These are phyloP conservation scores for Trichoderma sp. DNA, from an alignment of 2,329 filamentous ascomycete genomes.

Conservation along the genomic window DNA sequence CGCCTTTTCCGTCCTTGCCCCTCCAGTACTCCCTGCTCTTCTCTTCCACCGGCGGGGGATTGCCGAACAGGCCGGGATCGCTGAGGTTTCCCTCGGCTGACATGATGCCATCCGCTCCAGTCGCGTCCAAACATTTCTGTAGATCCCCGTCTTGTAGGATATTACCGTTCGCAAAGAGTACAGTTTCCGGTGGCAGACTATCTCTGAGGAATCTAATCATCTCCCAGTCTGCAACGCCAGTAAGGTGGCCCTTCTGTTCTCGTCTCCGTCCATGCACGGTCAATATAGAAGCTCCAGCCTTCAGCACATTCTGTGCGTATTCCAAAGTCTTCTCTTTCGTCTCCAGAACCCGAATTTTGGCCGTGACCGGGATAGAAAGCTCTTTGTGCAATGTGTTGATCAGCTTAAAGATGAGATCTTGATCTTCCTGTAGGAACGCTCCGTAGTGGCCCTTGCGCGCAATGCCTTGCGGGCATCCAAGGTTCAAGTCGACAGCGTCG, in stretches of 20 bases:
- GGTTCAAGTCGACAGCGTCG: conserved; percentile 91
- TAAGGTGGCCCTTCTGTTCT: conserved; percentile 95
- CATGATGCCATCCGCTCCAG: conserved; percentile 91
- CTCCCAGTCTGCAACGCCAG: conserved; percentile 89
- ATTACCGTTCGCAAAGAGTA: conserved; percentile 96
- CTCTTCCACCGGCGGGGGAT: conserved; percentile 59
- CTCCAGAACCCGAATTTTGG: conserved; percentile 89
- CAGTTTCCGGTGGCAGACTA: conserved; percentile 78
- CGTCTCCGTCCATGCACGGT: conserved; percentile 86
- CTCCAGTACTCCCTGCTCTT: conserved; percentile 84
- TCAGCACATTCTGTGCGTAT: conserved; percentile 84
- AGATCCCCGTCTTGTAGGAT: conserved; percentile 79
- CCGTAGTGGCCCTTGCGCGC: conserved; percentile 88
- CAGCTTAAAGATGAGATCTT: conserved; percentile 75
- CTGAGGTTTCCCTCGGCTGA: conserved; percentile 93
- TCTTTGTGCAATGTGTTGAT: conserved; percentile 79
- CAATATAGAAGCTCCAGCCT: conserved; percentile 85
- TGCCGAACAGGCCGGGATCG: conserved; percentile 82
- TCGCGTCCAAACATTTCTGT: conserved; percentile 71
- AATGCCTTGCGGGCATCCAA: conserved; percentile 95
- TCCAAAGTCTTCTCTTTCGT: conserved; percentile 80
- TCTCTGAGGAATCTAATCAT: conserved; percentile 79
- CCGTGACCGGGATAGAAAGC: conserved; percentile 81
- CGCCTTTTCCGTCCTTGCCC: conserved; percentile 72
- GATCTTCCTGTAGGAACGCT: conserved; percentile 91